Percentiles rank a stretch among this genome's conserved stretches.
These are phyloP conservation scores for Melastoma candidum DNA, from an alignment of 441 rosid genomes.

Conservation along the genomic window DNA sequence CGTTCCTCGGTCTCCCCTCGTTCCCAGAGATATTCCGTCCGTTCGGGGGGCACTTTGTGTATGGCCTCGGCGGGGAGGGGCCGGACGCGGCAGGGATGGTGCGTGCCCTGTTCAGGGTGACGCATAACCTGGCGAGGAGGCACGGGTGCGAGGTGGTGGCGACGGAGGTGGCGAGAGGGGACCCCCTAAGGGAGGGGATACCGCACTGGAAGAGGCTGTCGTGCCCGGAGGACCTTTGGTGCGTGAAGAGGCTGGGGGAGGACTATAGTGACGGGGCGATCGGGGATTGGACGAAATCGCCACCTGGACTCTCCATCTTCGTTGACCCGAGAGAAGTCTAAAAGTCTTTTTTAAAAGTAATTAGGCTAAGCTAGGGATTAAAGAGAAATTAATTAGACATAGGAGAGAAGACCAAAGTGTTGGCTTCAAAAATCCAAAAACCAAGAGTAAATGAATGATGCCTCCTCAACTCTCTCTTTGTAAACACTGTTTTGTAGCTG, in stretches of 20 bases:
- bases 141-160: conserved; percentile 66
- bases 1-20: conserved; percentile 74
- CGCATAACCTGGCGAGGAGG: conserved; percentile 70
- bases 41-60: conserved; percentile 67
- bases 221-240: conserved; percentile 85
- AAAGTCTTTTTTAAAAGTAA: background rate
- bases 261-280: conserved; percentile 75
- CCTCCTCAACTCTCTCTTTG: too few species aligned
- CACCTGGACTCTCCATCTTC: conserved; percentile 75
- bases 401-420: too few species aligned
- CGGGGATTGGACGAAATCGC: conserved; percentile 94
- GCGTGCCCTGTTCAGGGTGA: conserved; percentile 52
- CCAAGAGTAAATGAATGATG: too few species aligned
- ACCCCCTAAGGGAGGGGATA: conserved; percentile 64
- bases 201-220: conserved; percentile 89
- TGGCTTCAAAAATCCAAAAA: too few species aligned
- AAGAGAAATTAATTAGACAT: too few species aligned
- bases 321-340: conserved; percentile 94
- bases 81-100: conserved; percentile 50
- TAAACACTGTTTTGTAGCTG: too few species aligned
- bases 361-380: too few species aligned
- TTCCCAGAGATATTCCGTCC: conserved; percentile 74
- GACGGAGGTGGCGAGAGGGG: conserved; percentile 62
- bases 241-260: conserved; percentile 75
- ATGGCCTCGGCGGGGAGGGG: conserved; percentile 89